Conservation (phyloP, 2,329 filamentous ascomycete species). For the Aspergillus pseudonomiae region DNA sequence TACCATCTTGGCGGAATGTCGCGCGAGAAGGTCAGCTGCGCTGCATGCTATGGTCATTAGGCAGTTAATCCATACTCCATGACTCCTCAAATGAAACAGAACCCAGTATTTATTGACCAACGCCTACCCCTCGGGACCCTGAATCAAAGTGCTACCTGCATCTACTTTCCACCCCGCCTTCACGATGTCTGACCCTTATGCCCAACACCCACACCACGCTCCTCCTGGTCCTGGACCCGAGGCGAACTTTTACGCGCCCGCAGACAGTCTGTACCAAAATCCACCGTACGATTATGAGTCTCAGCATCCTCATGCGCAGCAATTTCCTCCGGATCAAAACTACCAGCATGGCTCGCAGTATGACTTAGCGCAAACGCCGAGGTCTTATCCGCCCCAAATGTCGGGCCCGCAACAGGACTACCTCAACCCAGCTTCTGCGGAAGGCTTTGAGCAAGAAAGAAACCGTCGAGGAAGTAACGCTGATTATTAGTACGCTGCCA, state of each 20-base stretch:
- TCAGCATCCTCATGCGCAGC: slow-evolving; percentile 13
- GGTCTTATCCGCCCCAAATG: slow-evolving; percentile 15
- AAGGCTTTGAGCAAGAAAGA: neutral
- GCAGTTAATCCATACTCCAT: neutral
- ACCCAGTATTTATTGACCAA: neutral
- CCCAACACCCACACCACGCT: slow-evolving; percentile 38
- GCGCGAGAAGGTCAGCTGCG: slow-evolving; percentile 3
- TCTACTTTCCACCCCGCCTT: slow-evolving; percentile 12
- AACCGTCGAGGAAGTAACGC: slow-evolving; percentile 20
- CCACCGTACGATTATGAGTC: slow-evolving; percentile 33
- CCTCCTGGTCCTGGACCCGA: slow-evolving; percentile 26
- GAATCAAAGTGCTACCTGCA: neutral
- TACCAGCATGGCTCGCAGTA: slow-evolving; percentile 14
- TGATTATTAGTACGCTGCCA: slow-evolving; percentile 24
- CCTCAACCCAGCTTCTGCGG: slow-evolving; percentile 8
- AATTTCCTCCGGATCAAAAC: slow-evolving; percentile 12
- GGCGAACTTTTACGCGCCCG: slow-evolving; percentile 27
- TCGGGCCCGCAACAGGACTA: slow-evolving; percentile 4
- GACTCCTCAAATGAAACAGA: neutral
- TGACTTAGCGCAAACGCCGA: slow-evolving; percentile 12
- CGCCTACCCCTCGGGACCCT: neutral
- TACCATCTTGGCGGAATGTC: neutral
- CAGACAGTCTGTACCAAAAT: slow-evolving; percentile 27
- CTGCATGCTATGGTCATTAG: neutral
- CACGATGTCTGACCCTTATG: slow-evolving; percentile 57